A percentile compares a stretch with the other conserved stretches of the same genome.
Evolutionary conservation across 2,329 filamentous ascomycete species (phyloP).

Genomic region (Fusarium sp.): DNA sequence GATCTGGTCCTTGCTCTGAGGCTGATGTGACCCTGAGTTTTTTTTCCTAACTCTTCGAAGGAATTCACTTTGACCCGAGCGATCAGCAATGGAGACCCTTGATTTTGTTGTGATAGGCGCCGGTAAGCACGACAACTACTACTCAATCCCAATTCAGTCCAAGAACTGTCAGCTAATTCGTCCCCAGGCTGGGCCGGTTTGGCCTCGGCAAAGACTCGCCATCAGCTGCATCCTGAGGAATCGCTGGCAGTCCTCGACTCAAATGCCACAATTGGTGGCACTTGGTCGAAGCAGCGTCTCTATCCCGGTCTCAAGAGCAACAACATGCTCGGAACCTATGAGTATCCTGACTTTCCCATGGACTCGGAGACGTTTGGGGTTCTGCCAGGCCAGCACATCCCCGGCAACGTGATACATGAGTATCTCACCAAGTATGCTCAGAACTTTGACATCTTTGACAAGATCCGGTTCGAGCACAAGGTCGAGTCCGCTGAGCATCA

Average conservation of each 20-base stretch:
- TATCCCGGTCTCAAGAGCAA: constrained; percentile 80
- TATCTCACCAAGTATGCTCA: constrained; percentile 62
- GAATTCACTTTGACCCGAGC: neutral
- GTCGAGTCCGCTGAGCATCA: constrained; percentile 59
- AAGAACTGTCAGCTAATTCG: constrained; percentile 3
- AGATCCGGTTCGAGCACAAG: constrained; percentile 55
- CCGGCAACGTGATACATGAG: constrained; percentile 58
- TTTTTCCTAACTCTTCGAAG: neutral
- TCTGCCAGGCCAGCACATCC: constrained; percentile 59
- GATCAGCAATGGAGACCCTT: constrained; percentile 54
- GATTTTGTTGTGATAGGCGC: constrained; percentile 65
- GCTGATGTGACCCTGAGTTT: neutral
- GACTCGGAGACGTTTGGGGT: constrained; percentile 63
- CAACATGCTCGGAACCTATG: constrained; percentile 78
- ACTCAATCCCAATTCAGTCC: too few species aligned
- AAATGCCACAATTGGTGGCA: constrained; percentile 71
- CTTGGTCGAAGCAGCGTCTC: constrained; percentile 75
- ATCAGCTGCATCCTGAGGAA: constrained; percentile 67
- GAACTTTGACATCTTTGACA: constrained; percentile 55
- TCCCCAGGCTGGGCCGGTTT: constrained; percentile 62
- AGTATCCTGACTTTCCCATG: constrained; percentile 82
- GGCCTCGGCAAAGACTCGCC: constrained; percentile 70
- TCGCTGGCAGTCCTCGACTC: constrained; percentile 70
- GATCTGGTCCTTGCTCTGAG: neutral
- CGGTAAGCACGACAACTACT: constrained; percentile 55